These are phyloP conservation scores for Heritiera littoralis DNA, from an alignment of 345 rosid species.

Conservation along the genomic window DNA sequence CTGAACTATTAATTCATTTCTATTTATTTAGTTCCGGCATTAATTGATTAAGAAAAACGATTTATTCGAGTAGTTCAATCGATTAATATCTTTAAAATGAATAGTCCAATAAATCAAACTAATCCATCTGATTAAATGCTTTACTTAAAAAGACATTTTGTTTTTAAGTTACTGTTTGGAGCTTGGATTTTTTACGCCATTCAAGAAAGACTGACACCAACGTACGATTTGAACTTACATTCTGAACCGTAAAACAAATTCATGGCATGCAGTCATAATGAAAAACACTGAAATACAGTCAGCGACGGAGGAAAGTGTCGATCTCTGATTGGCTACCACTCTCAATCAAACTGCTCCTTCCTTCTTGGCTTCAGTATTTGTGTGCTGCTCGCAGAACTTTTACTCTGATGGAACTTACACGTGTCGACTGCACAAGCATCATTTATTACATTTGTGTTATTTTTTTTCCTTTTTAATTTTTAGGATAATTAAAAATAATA, in stretches of 20 bases:
- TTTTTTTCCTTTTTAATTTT: neutral
- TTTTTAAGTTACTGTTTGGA: neutral
- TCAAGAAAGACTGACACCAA: no score
- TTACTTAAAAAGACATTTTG: no score
- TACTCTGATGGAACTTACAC: neutral
- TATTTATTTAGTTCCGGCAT: no score
- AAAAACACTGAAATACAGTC: neutral
- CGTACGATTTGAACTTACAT: neutral
- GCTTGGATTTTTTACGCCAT: neutral
- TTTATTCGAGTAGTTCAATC: no score
- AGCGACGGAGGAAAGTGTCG: neutral
- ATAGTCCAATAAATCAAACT: no score
- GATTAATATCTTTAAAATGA: no score
- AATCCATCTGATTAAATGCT: no score
- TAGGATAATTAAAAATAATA: no score
- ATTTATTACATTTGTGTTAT: no score
- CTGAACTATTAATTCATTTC: no score
- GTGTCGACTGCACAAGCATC: neutral
- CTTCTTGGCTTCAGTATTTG: neutral
- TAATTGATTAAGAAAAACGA: no score
- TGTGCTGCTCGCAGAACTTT: neutral
- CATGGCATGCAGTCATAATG: slow-evolving; percentile 8
- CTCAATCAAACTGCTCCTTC: neutral
- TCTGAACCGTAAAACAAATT: neutral
- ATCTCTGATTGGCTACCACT: neutral